A percentile compares a stretch with the other conserved stretches of the same genome.
Conservation (phyloP, 1,139 yeast genomes). For the Blastobotrys malaysiensis region DNA sequence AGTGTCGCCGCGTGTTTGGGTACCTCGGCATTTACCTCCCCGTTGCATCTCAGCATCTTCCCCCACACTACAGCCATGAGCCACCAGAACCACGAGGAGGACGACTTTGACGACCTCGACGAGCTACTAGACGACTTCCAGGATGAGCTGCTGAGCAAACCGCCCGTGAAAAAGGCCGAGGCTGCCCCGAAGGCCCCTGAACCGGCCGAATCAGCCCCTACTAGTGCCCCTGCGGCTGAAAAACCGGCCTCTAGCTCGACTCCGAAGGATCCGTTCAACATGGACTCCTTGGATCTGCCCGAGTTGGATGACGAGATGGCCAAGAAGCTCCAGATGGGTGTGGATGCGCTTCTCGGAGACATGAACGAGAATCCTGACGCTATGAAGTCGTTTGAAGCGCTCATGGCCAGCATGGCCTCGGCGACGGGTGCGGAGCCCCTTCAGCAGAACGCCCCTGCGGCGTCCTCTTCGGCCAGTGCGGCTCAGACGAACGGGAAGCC, state of each 20-base stretch:
- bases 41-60: not conserved
- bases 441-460: slow-evolving; percentile 10
- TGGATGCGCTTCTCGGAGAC: slow-evolving; percentile 46
- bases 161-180: slow-evolving; percentile 42
- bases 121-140: slow-evolving; percentile 45
- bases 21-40: not conserved
- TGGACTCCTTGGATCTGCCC: slow-evolving; percentile 22
- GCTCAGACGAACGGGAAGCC: slow-evolving; percentile 4
- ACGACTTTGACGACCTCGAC: slow-evolving; percentile 40
- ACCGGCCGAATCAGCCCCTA: slow-evolving; percentile 2
- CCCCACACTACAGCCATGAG: slow-evolving; percentile 2
- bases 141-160: slow-evolving; percentile 61
- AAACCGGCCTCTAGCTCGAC: slow-evolving; percentile 3
- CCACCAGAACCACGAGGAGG: slow-evolving; percentile 24
- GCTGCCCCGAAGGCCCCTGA: slow-evolving; percentile 19
- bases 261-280: slow-evolving; percentile 4
- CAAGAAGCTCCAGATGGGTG: slow-evolving; percentile 31
- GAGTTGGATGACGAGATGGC: slow-evolving; percentile 47
- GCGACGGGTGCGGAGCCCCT: slow-evolving; percentile 26
- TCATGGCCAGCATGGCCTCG: slow-evolving; percentile 44
- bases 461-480: slow-evolving; percentile 3
- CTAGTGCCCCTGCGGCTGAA: not conserved
- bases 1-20: no score
- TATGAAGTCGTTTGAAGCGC: slow-evolving; percentile 49
- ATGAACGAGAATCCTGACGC: slow-evolving; percentile 62